A percentile compares a stretch with the other conserved stretches of the same genome.
Evolutionary conservation across 441 rosid genomes (phyloP).

Genomic region (Adansonia rubrostipa): DNA sequence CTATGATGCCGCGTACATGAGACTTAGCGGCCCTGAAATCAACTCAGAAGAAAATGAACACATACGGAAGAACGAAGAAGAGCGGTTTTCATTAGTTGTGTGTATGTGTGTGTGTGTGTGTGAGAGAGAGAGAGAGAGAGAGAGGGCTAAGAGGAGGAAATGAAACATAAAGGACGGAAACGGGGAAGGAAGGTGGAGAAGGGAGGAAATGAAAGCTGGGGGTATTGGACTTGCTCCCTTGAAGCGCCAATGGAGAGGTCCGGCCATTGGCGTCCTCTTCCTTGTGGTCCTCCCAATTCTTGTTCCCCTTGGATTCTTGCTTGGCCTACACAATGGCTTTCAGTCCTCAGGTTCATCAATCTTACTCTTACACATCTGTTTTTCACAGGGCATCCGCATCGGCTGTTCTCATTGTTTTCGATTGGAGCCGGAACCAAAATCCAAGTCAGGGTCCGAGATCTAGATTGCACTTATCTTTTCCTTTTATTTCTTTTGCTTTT

Average conservation of each 20-base stretch:
- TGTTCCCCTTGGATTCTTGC: constrained; percentile 90
- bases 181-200: not conserved
- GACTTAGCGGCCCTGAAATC: too few relatives aligned
- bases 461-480: not conserved
- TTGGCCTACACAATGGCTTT: constrained; percentile 84
- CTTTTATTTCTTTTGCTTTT: not conserved
- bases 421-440: not conserved
- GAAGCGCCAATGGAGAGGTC: constrained; percentile 73
- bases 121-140: too few relatives aligned
- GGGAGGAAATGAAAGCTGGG: constrained; percentile 31
- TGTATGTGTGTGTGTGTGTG: too few relatives aligned
- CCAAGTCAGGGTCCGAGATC: not conserved
- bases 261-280: constrained; percentile 31
- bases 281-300: constrained; percentile 94
- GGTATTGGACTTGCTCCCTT: constrained; percentile 50
- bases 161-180: too few relatives aligned
- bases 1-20: too few relatives aligned
- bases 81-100: too few relatives aligned
- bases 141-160: too few relatives aligned
- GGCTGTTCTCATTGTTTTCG: not conserved
- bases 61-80: too few relatives aligned
- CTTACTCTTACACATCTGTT: constrained; percentile 5
- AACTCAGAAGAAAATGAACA: too few relatives aligned
- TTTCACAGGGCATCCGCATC: not conserved
- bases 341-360: constrained; percentile 42